Conservation (phyloP, 495 filamentous ascomycete species). For the Aspergillus cristatus region DNA sequence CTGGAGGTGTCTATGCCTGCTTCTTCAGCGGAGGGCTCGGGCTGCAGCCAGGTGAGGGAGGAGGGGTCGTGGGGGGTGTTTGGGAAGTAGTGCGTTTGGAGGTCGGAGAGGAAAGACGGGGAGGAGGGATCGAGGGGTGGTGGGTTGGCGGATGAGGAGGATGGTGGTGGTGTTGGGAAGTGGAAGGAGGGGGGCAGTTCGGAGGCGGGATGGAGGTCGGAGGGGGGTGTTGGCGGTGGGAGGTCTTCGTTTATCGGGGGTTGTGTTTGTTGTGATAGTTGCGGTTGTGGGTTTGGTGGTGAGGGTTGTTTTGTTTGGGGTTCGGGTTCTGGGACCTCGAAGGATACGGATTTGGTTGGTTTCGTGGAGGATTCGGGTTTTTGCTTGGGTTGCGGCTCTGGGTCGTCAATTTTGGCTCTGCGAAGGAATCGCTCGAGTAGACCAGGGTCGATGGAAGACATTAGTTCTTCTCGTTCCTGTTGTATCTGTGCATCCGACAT, state of each 20-base stretch:
- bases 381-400: slow-evolving; percentile 4
- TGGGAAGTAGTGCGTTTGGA: slow-evolving; percentile 91
- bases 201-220: slow-evolving; percentile 35
- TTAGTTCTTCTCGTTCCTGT: slow-evolving; percentile 63
- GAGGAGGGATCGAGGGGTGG: slow-evolving; percentile 70
- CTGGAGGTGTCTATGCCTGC: slow-evolving; percentile 42
- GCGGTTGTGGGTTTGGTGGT: slow-evolving; percentile 2
- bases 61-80: slow-evolving; percentile 73
- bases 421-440: slow-evolving; percentile 69
- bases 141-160: slow-evolving; percentile 21
- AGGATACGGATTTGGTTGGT: slow-evolving; percentile 21
- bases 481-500: slow-evolving; percentile 83
- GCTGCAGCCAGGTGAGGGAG: slow-evolving; percentile 82
- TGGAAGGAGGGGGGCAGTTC: slow-evolving; percentile 41
- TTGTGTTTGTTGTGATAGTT: slow-evolving; percentile 9
- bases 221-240: slow-evolving; percentile 23
- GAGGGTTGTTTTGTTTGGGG: not conserved
- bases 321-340: slow-evolving; percentile 13
- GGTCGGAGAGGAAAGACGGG: slow-evolving; percentile 68
- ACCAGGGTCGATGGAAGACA: slow-evolving; percentile 55
- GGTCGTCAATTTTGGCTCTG: slow-evolving; percentile 69
- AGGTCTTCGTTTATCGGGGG: slow-evolving; percentile 26
- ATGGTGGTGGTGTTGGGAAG: slow-evolving; percentile 49
- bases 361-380: slow-evolving; percentile 5
- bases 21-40: slow-evolving; percentile 50